Evolutionary conservation across 169 alveolate species (phyloP), one percentile per base, ranked within the genome.

Genomic region (Theileria sp.): DNA sequence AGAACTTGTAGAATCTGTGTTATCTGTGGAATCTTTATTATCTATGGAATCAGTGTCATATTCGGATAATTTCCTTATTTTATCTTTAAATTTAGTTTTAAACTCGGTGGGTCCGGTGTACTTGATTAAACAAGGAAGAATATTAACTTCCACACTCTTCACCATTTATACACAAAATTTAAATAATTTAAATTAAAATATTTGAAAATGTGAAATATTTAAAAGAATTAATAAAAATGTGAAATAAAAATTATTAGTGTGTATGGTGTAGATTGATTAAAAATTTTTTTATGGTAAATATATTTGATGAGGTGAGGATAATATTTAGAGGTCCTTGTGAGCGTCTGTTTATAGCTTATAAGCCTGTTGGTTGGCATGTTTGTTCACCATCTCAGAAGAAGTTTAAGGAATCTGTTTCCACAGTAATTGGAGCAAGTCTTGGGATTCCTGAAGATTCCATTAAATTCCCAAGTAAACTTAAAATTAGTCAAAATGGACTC

Each of bases 311-410:
- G 32, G 65, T 83, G 15, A 25, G 81, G 44, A 28, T 85, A 4
- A n/a, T 85, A 21, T 49, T 78, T 28, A 78, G 80, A 25, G 91
- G 91, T 25, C 87, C 87, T 15, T 81, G 32, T 15, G 75, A 70
- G 28, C 44, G 91, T 67, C 76, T 78, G 49, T 85, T 85, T 26
- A 58, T 85, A n/a, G 85, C 85, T 23, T 79, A 78, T 60, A 85
- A 85, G 28, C 91, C 91, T 15, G n/a, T 44, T 3, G 87, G 87
- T 15, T 85, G 91, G 91, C 71, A 54, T 44, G 76, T 85, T 7
- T 58, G 70, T 9, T 56, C 83, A 6, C 88, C 88, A 1, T 67
- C 69, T 26, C 19, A 28, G 71, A n/a, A 26, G 62, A 32, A n/a
- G 25, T 38, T 64, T 13, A 77, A 30, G 3, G 80, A 66, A 19